A percentile compares a stretch with the other conserved stretches of the same genome.
Conservation (phyloP, 176 grass and related monocot species). For the Metroxylon sagu region DNA sequence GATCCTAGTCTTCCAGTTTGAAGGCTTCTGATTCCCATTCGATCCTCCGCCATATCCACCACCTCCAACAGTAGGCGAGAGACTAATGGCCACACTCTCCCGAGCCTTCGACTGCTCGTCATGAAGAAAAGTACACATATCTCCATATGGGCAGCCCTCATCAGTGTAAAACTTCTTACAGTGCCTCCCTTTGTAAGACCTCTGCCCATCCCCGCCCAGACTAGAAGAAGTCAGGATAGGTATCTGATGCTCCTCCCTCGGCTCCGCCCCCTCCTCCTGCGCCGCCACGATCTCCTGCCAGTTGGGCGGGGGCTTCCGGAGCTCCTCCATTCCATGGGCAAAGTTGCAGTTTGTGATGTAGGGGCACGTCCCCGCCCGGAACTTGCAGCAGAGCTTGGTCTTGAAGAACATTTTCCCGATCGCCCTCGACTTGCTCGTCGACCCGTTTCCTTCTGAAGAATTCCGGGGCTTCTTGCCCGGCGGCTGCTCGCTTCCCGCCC, state of each 20-base stretch:
- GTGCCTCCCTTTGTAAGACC: conserved; percentile 82
- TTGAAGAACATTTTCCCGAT: conserved; percentile 99
- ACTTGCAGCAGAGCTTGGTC: conserved; percentile 98
- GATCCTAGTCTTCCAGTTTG: conserved; percentile 97
- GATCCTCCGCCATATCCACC: conserved; percentile 15
- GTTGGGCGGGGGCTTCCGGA: conserved; percentile 94
- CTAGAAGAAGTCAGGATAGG: conserved; percentile 55
- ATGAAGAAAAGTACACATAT: conserved; percentile 83
- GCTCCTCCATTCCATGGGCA: conserved; percentile 95
- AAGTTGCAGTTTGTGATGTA: conserved; percentile 98
- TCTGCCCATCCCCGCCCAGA: conserved; percentile 32
- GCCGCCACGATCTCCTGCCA: conserved; percentile 92
- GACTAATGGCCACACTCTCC: conserved; percentile 88
- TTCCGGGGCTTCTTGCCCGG: conserved; percentile 55
- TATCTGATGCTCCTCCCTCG: conserved; percentile 60
- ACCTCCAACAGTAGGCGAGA: conserved; percentile 58
- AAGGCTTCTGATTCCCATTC: conserved; percentile 57
- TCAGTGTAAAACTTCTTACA: conserved; percentile 99
- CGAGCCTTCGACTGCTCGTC: conserved; percentile 88
- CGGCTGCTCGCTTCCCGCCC: conserved; percentile 80
- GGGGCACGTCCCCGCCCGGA: conserved; percentile 77
- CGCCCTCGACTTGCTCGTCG: conserved; percentile 57
- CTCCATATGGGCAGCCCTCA: conserved; percentile 86
- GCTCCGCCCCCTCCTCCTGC: conserved; percentile 53
- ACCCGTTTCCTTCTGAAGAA: conserved; percentile 17